Conservation (phyloP, 169 alveolate genomes). For the Plasmodium falciparum region DNA sequence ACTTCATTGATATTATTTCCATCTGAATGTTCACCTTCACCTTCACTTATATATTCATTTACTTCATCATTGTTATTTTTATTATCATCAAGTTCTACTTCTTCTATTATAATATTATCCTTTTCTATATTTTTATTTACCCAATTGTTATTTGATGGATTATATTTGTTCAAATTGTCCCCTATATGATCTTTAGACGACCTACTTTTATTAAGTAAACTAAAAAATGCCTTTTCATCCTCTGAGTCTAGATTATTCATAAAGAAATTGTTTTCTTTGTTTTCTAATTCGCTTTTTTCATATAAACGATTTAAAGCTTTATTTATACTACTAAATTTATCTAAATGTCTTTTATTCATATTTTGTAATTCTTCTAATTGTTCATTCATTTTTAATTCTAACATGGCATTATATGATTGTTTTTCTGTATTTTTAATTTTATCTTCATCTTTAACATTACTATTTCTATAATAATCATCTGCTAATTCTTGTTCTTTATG, state of each 20-base stretch:
- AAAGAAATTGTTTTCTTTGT: constrained; percentile 34
- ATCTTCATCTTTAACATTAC: constrained; percentile 29
- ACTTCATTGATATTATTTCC: background rate
- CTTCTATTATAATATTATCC: constrained; percentile 18
- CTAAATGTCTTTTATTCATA: constrained; percentile 63
- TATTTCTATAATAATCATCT: constrained; percentile 67
- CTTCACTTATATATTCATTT: background rate
- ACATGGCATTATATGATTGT: constrained; percentile 66
- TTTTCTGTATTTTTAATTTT: constrained; percentile 66
- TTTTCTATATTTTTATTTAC: background rate
- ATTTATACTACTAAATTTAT: constrained; percentile 69
- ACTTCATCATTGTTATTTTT: background rate
- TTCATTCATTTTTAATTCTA: constrained; percentile 70
- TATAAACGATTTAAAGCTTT: constrained; percentile 54
- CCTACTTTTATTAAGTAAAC: constrained; percentile 52
- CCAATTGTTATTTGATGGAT: background rate
- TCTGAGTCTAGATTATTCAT: constrained; percentile 56
- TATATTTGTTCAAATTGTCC: background rate
- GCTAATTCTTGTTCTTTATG: constrained; percentile 84
- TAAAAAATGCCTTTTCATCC: constrained; percentile 61
- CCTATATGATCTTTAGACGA: background rate
- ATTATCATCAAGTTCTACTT: constrained; percentile 21
- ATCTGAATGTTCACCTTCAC: background rate
- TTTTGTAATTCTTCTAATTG: constrained; percentile 73
- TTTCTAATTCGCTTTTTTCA: constrained; percentile 51